phyloP scores from a whole-genome alignment of 108 stramenopile species.

The Parmales sp. region DNA sequence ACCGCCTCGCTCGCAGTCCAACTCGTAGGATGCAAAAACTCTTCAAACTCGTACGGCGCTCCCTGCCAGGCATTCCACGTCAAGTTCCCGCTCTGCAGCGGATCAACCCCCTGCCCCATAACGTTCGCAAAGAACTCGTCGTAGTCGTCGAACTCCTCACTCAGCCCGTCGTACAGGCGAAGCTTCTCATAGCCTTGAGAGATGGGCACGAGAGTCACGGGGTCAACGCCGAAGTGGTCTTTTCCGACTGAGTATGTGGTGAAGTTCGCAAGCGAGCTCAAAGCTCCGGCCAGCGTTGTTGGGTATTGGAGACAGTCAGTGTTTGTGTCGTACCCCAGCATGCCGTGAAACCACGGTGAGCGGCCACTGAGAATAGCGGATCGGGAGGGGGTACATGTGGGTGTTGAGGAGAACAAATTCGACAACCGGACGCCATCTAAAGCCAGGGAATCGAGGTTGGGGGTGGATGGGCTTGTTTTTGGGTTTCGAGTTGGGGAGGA shows the following conservation, averaged over 20 bases:
- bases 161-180: constrained; percentile 27
- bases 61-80: constrained; percentile 31
- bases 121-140: constrained; percentile 15
- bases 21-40: constrained; percentile 30
- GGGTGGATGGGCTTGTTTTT: background rate
- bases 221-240: constrained; percentile 30
- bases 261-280: constrained; percentile 8
- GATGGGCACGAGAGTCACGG: background rate
- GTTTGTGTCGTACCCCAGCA: constrained; percentile 22
- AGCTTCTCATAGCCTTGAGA: constrained; percentile 21
- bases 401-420: constrained; percentile 19
- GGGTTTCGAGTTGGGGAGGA: constrained; percentile 15
- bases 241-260: constrained; percentile 24
- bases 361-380: constrained; percentile 29
- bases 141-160: constrained; percentile 21
- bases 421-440: background rate
- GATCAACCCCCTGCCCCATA: constrained; percentile 20
- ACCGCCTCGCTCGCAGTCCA: constrained; percentile 27
- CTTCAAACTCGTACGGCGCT: constrained; percentile 25
- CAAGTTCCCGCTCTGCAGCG: constrained; percentile 20
- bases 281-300: constrained; percentile 23
- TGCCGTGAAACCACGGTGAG: constrained; percentile 32
- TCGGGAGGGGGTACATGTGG: constrained; percentile 34
- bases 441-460: background rate
- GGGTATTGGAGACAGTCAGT: constrained; percentile 21